Evolutionary conservation across 352 stramenopile genomes (phyloP), one percentile per base, ranked within the genome.

Genomic region (Globisporangium apiculatum): DNA sequence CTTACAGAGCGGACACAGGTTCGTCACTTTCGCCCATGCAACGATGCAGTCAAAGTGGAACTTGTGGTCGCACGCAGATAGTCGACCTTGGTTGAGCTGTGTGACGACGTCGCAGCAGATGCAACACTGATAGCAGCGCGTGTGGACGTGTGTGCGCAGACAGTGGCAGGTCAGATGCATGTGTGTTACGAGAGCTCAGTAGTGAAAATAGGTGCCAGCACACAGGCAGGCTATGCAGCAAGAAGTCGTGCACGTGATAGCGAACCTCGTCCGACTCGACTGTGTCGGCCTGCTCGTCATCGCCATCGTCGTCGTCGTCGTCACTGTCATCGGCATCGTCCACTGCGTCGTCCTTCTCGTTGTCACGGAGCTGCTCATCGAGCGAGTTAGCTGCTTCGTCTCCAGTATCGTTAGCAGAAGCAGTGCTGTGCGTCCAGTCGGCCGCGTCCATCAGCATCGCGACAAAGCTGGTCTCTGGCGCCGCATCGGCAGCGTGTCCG

Each of bases 21-120:
- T 94, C 15, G 84, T 92, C 18, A 92, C 78, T 53, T 88, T 86
- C 41, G 84, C 67, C 84, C 84, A 94, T 36, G 80, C 67, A 31
- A 90, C 53, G 55, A 94, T 92, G 62, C 84, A 94, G 47, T 92
- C 71, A 43, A 83, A 92, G 66, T 94, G 84, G 70, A 94, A 94
- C n/a, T 72, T 74, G 57, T 94, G 84, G 41, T 86, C 79, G 60
- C 84, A 94, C 5, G 40, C 66, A 0, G 77, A 59, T 4, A 94
- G 60, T 45, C 78, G 75, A 3, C 80, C 84, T 53, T 88, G 82
- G 37, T 62, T 68, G 5, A 75, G 36, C 53, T 72, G 55, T 40
- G 73, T 62, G 48, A 94, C 80, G 10, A 76, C 42, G 51, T 94
- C 84, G 45, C 90, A 79, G 57, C 84, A 94, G 57, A 94, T 92